Base-by-base conservation (phyloP, 1,284 basidiomycete species). In the Trichosporon sp. region DNA sequence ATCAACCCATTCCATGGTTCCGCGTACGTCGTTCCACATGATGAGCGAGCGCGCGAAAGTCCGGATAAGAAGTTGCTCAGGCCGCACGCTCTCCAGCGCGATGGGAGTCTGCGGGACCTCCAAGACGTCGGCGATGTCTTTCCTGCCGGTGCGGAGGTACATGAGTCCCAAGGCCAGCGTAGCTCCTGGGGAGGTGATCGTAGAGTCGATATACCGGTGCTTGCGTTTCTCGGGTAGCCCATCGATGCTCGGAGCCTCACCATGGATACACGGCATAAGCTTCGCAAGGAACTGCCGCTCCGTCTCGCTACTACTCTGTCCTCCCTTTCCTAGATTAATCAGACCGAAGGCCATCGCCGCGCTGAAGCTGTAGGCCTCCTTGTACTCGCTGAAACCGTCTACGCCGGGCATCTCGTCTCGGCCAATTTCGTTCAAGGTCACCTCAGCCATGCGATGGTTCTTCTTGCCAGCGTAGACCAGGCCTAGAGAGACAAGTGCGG, bases 311-410 rank as follows among this genome's bases (percentile, higher is more conserved):
- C 87, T 77, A 18, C 77, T 72, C 7, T 77, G 85, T 0, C 89
- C 88, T 0, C 94, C 94, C 74, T 90, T 91, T 7, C 93, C 95
- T 5, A 99, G 87, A 90, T 98, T 95, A 80, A 97, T 91, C 87
- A 98, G 91, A 0, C 97, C 97, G 77, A 97, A 97, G 0, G 92
- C 90, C 56, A 98, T 87, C 3, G 92, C 92, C 1, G 94, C 90
- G 1, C 92, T 89, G 73, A 95, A 90, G 0, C 94, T 92, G 79
- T 98, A 99, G 0, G 94, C 90, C 79, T 99, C 97, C 35, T 92
- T 88, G 78, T 92, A 88, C 71, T 93, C 92, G 72, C 90, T 90
- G 75, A 89, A 92, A 44, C 91, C 85, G 73, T 97, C 93, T 0
- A 91, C 89, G 68, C 90, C 90, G 2, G 88, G 87, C 25, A 95